phyloP scores from a whole-genome alignment of 1,139 yeast genomes.

The Suhomyces wounanorum region DNA sequence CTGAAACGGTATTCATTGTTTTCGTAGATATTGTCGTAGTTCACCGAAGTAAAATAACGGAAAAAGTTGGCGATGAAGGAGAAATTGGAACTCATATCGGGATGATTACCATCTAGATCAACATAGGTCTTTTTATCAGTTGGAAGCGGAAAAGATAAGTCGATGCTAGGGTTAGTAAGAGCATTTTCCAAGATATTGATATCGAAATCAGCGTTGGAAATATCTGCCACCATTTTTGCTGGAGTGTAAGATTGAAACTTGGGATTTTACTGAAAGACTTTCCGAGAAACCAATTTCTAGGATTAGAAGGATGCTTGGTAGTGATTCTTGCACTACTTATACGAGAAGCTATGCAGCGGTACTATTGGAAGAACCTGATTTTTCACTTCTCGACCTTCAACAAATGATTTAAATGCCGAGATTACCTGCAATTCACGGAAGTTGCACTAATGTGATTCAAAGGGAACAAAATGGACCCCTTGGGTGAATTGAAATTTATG shows the following conservation, averaged over 20 bases:
- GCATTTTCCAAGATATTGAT: conserved; percentile 45
- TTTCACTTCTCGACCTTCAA: background rate
- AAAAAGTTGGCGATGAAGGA: conserved; percentile 36
- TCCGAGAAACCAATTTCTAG: too few relatives aligned
- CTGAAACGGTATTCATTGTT: conserved; percentile 40
- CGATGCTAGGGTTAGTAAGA: conserved; percentile 32
- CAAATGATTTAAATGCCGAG: background rate
- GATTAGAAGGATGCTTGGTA: too few relatives aligned
- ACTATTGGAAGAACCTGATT: background rate
- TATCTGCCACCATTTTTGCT: conserved; percentile 6
- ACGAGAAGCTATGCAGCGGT: background rate
- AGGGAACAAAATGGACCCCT: background rate
- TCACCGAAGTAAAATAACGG: conserved; percentile 27
- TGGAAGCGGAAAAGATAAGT: conserved; percentile 45
- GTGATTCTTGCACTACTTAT: background rate
- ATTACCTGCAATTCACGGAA: background rate
- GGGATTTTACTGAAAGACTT: too few relatives aligned
- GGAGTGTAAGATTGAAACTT: too few relatives aligned
- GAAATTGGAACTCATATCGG: conserved; percentile 25
- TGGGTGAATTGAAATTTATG: background rate
- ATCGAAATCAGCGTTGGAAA: conserved; percentile 23
- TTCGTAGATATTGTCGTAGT: conserved; percentile 35
- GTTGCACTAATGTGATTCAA: background rate
- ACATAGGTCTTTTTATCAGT: conserved; percentile 36
- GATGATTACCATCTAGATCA: conserved; percentile 32